These are phyloP conservation scores for peach (Prunus persica) DNA, from an alignment of 306 rosid genomes.

Conservation along the genomic window DNA sequence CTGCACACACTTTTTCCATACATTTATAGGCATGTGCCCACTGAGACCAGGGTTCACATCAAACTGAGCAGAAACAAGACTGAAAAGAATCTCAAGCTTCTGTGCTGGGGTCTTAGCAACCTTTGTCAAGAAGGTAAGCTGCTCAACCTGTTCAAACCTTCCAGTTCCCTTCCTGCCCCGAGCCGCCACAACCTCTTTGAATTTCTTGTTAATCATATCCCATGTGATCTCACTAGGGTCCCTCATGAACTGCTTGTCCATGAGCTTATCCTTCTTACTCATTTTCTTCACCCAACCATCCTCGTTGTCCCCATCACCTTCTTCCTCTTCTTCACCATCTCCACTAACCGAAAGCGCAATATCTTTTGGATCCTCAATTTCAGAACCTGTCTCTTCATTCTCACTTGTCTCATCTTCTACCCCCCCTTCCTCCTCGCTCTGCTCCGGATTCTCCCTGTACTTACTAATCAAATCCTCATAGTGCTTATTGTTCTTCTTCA, in stretches of 20 bases:
- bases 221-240: slow-evolving; percentile 78
- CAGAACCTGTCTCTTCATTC: slow-evolving; percentile 52
- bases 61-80: slow-evolving; percentile 78
- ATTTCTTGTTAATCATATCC: slow-evolving; percentile 77
- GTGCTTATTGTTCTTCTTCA: slow-evolving; percentile 75
- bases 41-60: slow-evolving; percentile 87
- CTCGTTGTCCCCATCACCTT: slow-evolving; percentile 24
- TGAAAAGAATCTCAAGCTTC: slow-evolving; percentile 75
- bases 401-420: slow-evolving; percentile 43
- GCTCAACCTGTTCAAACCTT: slow-evolving; percentile 82
- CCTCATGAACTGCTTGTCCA: slow-evolving; percentile 65
- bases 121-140: slow-evolving; percentile 69
- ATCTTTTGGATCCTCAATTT: slow-evolving; percentile 49
- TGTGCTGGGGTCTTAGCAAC: slow-evolving; percentile 93
- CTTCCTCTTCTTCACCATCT: slow-evolving; percentile 41
- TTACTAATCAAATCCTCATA: slow-evolving; percentile 70
- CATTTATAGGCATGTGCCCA: slow-evolving; percentile 92
- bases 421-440: slow-evolving; percentile 53
- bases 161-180: slow-evolving; percentile 94
- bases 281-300: slow-evolving; percentile 57
- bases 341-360: slow-evolving; percentile 43
- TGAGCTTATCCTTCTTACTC: slow-evolving; percentile 60
- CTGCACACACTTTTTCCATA: slow-evolving; percentile 89
- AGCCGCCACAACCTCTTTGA: slow-evolving; percentile 79
- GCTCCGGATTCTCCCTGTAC: slow-evolving; percentile 63